Evolutionary conservation across 2,329 filamentous ascomycete genomes (phyloP).

Genomic region (Akanthomyces muscarius): DNA sequence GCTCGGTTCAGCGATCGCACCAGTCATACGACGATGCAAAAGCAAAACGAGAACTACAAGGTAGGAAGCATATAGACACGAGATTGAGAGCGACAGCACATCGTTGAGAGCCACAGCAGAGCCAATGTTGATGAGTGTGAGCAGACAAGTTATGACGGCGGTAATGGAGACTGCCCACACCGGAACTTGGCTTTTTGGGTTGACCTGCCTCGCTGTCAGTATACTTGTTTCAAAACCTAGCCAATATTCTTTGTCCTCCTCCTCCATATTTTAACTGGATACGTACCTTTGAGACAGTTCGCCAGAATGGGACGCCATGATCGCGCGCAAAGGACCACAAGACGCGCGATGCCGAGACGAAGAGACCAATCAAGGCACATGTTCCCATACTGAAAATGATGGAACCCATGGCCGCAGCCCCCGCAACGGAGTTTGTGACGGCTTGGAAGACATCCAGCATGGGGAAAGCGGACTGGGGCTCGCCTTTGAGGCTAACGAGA

Average conservation of each 20-base stretch:
- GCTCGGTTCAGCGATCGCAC: slow-evolving; percentile 28
- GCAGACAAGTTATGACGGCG: slow-evolving; percentile 26
- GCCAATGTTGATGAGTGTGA: slow-evolving; percentile 33
- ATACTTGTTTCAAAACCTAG: not conserved
- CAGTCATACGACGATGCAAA: slow-evolving; percentile 29
- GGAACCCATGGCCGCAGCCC: slow-evolving; percentile 46
- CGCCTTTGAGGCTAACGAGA: slow-evolving; percentile 41
- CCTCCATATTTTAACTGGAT: not conserved
- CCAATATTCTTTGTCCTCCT: not conserved
- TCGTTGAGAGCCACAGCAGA: slow-evolving; percentile 28
- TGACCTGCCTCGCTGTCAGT: slow-evolving; percentile 24
- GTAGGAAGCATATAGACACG: slow-evolving; percentile 30
- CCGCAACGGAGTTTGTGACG: slow-evolving; percentile 43
- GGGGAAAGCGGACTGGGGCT: slow-evolving; percentile 39
- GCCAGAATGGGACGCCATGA: slow-evolving; percentile 31
- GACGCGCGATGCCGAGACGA: slow-evolving; percentile 55
- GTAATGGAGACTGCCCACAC: slow-evolving; percentile 27
- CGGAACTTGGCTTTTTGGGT: slow-evolving; percentile 25
- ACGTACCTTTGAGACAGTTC: slow-evolving; percentile 1
- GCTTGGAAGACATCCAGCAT: slow-evolving; percentile 57
- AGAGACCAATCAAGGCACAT: slow-evolving; percentile 48
- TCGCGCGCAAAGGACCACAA: slow-evolving; percentile 50
- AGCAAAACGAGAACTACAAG: slow-evolving; percentile 28
- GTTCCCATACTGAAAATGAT: slow-evolving; percentile 48
- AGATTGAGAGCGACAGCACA: slow-evolving; percentile 27